These are phyloP conservation scores for Acidomyces sp. DNA, from an alignment of 495 filamentous ascomycete genomes.

Conservation along the genomic window DNA sequence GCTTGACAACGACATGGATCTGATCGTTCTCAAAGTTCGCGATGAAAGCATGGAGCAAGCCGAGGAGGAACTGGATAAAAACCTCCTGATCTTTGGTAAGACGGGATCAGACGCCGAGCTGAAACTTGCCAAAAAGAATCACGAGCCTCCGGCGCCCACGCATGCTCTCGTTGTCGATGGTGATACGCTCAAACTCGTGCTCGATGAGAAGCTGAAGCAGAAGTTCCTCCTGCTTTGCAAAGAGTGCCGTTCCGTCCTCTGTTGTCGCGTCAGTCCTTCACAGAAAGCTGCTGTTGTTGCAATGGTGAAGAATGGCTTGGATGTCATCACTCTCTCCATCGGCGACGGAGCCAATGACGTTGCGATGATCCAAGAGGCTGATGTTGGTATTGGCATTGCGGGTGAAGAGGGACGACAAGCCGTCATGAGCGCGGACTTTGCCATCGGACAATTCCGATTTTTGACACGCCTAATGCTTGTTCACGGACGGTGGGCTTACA, in stretches of 20 bases:
- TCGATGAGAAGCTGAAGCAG: constrained; percentile 68
- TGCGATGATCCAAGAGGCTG: constrained; percentile 98
- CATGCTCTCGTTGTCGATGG: constrained; percentile 97
- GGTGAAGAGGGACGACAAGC: constrained; percentile 94
- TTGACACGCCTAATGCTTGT: constrained; percentile 83
- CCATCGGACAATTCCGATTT: constrained; percentile 95
- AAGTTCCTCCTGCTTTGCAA: constrained; percentile 94
- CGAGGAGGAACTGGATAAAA: constrained; percentile 55
- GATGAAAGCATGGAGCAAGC: constrained; percentile 56
- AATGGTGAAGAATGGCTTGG: constrained; percentile 86
- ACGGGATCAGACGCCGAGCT: constrained; percentile 84
- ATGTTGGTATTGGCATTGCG: constrained; percentile 96
- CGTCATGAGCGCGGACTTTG: constrained; percentile 98
- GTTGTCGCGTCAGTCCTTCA: constrained; percentile 91
- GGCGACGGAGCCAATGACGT: constrained; percentile 99
- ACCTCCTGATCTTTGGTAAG: constrained; percentile 60
- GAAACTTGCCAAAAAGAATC: constrained; percentile 60
- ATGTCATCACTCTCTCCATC: constrained; percentile 94
- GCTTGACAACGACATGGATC: constrained; percentile 92
- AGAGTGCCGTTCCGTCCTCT: constrained; percentile 91
- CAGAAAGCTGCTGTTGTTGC: constrained; percentile 96
- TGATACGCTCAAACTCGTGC: constrained; percentile 79
- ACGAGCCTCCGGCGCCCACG: constrained; percentile 71
- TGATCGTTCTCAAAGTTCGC: constrained; percentile 78
- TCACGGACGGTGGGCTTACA: constrained; percentile 93